phyloP scores from a whole-genome alignment of 2,329 filamentous ascomycete species.

The Magnaporthales sp. region DNA sequence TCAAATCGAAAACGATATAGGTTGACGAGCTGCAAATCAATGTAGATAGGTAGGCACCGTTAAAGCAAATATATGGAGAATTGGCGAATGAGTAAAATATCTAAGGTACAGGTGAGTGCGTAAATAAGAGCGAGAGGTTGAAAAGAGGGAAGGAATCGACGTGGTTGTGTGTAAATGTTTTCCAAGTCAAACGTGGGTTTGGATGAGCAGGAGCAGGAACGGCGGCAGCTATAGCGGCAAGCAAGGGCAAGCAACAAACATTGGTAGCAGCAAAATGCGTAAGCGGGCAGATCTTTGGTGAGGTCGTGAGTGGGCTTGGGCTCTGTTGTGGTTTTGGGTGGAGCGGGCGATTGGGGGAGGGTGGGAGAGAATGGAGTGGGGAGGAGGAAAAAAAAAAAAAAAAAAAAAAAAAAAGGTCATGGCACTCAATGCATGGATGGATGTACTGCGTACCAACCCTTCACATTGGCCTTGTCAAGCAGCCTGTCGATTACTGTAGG shows the following conservation, averaged over 20 bases:
- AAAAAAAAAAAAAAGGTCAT: not conserved
- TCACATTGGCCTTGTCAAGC: not conserved
- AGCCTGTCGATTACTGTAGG: not conserved
- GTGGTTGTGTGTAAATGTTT: constrained; percentile 1
- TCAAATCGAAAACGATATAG: not conserved
- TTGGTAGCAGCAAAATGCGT: not conserved
- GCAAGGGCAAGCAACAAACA: not conserved
- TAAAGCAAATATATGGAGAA: not conserved
- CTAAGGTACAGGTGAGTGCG: no score
- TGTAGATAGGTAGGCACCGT: not conserved
- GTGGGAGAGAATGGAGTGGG: not conserved
- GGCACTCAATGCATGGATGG: not conserved
- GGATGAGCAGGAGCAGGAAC: not conserved
- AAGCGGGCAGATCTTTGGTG: not conserved
- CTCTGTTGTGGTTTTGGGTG: not conserved
- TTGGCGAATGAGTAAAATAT: not conserved
- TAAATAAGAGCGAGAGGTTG: not conserved
- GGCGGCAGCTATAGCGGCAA: not conserved
- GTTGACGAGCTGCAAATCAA: not conserved
- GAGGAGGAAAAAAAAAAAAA: not conserved
- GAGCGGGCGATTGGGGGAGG: not conserved
- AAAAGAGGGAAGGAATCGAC: not conserved
- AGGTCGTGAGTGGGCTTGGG: not conserved
- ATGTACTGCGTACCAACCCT: not conserved
- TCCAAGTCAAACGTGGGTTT: not conserved